Base-by-base conservation (phyloP, 257 asterid species). In the Rauvolfia tetraphylla region DNA sequence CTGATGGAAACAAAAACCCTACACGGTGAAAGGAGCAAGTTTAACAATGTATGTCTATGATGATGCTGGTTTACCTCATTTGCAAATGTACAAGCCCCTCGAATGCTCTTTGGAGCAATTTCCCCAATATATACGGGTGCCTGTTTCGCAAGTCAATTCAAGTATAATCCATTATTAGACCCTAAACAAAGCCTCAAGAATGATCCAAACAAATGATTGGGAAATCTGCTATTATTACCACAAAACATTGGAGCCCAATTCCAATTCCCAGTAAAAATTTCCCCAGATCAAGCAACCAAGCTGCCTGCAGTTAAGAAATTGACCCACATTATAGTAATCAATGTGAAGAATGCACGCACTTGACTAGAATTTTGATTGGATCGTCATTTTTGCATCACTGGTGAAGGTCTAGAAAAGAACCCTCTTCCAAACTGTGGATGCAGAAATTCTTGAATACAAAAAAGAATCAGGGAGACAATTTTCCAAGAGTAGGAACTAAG, bases 121-220 rank as follows among this genome's bases (percentile, higher is more conserved):
- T 93, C 97, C 23, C 97, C 94, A 80, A 93, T 86, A 81, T 92
- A 93, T 67, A 93, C 87, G 17, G 96, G 98, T 70, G 90, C 97
- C 97, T 93, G 73, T 29, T 48, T 51, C 58, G 73, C 23, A 51
- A 51, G 57, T 15, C 57, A 51, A 51, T 51, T 51, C 57, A 51
- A 46, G 10, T 7, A 14, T 17, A 2, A 14, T 51, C 23, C 57
- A 51, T 13, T 10, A 13, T 46, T 46, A 46, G 53, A 46, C 53
- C 14, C 17, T 46, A 46, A 51, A 18, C 1, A 18, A 51, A 14
- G 17, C 57, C 23, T 46, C 23, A 51, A 51, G 23, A 51, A 6
- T 4, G 12, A 51, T 51, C 22, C 12, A 3, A 51, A 18, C 3
- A 14, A 23, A 51, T 51, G 23, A 51, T 51, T 51, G 22, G 23